Evolutionary conservation across 345 rosid species (phyloP), one percentile per base, ranked within the genome.

Genomic region (Citrus mangshanensis): DNA sequence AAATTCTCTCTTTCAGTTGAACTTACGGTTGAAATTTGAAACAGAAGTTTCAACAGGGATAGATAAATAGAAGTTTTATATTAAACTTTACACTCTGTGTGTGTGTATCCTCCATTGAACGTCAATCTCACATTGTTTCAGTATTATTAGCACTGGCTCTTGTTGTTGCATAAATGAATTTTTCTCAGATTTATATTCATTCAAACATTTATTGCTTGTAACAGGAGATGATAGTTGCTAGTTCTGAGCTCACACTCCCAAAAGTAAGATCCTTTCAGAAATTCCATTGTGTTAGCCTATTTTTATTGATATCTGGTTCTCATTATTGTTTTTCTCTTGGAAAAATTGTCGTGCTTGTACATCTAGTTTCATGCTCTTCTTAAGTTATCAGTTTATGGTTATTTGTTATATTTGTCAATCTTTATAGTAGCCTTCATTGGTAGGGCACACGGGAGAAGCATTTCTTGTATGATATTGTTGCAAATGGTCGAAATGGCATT

Each of bases 401-500:
- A 3, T 71, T 70, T 4, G 19, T 70, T 54, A 49, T 28, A 4
- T 49, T 70, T 28, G 16, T 51, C 73, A n/a, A 46, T 76, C 42
- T 78, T 40, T 81, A 40, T 71, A 64, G 9, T 46, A 55, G 24
- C 61, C 55, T 14, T 78, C 40, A 32, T 72, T 35, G 85, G 77
- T 77, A 93, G 98, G 84, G 82, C 69, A 74, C 85, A 34, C 81
- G 51, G 60, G 97, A 90, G 85, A 95, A 93, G 80, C 89, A 80
- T 40, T 95, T 91, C 88, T 84, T 95, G 84, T 93, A 92, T 86
- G 99, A 95, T 79, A 92, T 95, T 85, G 99, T 95, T 78, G 98
- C 99, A 77, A 95, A 95, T 85, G 99, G 99, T 79, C 91, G 94
- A 82, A 95, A 92, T 84, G 98, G 99, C 80, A 90, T 95, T 76